Evolutionary conservation across 2,329 filamentous ascomycete genomes (phyloP), one percentile per base, ranked within the genome.

Genomic region (Claviceps pusilla): DNA sequence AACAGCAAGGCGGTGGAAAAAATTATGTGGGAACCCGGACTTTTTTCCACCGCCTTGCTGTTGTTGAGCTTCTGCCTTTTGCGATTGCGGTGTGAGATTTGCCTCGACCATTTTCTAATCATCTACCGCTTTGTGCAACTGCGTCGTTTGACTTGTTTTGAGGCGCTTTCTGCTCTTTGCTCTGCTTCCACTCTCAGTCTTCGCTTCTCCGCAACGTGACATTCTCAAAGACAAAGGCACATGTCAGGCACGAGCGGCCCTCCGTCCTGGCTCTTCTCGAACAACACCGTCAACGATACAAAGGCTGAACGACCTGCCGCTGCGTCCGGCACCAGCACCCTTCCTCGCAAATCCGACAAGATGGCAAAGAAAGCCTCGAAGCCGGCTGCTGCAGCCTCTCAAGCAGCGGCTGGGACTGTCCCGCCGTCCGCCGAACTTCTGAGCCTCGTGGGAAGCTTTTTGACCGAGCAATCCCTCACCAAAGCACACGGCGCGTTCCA

Each of bases 381-480:
- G 50, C 50, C 57, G 31, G 59, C 61, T 24, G 54, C 62, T 46
- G 39, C 24, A 24, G 24, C 55, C 50, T 54, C 59, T 35, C 61
- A 59, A 55, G 59, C 57, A 50, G 54, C 59, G 48, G 56, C 58
- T 33, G 56, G 58, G 43, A 37, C 64, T 10, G 54, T 71, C 48
- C 74, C 79, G 49, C 74, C 79, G 31, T 76, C 84, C 4, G 68
- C 76, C 33, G 76, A 85, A 66, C 71, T 89, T 41, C 72, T 89
- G 64, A 78, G 82, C 57, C 72, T 87, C 16, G 76, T 89, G 61
- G 80, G 80, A 58, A 68, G 71, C 28, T 89, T 89, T 66, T 74
- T 89, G 51, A 75, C 76, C 46, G 76, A 83, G 48, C 76, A 85
- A 65, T 77, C 80, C n/a, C 85, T 87, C 62, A 67, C 74, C 50